phyloP scores from a whole-genome alignment of 2,329 filamentous ascomycete genomes.

The Aureobasidium musti region DNA sequence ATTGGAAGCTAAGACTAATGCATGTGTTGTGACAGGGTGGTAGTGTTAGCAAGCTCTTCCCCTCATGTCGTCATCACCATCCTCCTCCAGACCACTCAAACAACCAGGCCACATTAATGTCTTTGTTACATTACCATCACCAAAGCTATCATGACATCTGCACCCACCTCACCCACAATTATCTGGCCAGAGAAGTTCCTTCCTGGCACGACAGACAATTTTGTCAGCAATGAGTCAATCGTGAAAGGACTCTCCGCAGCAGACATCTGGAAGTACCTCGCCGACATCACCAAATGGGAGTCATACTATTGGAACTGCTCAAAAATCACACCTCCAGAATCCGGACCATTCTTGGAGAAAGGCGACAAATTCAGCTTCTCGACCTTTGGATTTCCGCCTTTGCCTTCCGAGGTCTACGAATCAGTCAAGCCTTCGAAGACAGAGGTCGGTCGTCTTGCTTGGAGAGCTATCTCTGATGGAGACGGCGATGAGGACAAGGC shows the following conservation, averaged over 20 bases:
- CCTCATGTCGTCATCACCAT: conserved; percentile 15
- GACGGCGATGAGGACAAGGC: conserved; percentile 35
- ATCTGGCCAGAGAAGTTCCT: conserved; percentile 40
- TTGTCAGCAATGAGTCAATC: conserved; percentile 42
- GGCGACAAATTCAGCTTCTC: conserved; percentile 40
- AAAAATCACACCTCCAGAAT: conserved; percentile 38
- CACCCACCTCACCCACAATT: conserved; percentile 35
- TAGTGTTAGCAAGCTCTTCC: not conserved
- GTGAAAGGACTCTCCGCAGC: conserved; percentile 36
- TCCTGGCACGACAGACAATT: conserved; percentile 45
- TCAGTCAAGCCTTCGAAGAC: conserved; percentile 31
- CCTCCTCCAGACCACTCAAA: not conserved
- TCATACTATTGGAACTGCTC: conserved; percentile 42
- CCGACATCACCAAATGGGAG: conserved; percentile 42
- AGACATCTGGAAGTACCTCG: conserved; percentile 41
- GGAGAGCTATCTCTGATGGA: conserved; percentile 34
- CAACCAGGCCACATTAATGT: not conserved
- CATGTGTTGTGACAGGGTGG: not conserved
- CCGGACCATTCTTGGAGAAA: conserved; percentile 36
- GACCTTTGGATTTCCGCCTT: conserved; percentile 43
- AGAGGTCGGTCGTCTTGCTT: conserved; percentile 34
- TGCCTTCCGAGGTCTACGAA: conserved; percentile 39
- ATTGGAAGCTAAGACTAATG: not conserved
- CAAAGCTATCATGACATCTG: conserved; percentile 2
- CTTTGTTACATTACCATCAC: not conserved